Evolutionary conservation across 768 basidiomycete genomes (phyloP).

Genomic region (Lactifluus hygrophoroides): DNA sequence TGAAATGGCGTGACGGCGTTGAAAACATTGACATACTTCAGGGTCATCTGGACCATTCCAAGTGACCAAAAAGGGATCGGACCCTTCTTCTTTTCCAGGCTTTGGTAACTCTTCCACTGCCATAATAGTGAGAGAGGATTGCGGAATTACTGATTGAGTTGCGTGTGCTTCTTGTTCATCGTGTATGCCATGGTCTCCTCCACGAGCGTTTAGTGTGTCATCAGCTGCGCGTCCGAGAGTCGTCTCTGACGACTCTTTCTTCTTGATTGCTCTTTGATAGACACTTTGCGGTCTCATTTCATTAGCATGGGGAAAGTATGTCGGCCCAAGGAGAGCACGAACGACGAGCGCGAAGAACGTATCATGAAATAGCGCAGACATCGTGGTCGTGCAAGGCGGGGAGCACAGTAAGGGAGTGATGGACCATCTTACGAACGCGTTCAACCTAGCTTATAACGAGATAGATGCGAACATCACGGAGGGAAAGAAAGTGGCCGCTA

Average conservation of each 20-base stretch:
- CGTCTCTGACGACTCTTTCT: neutral
- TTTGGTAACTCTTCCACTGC: neutral
- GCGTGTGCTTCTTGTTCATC: neutral
- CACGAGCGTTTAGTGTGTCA: neutral
- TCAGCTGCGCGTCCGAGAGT: neutral
- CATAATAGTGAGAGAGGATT: neutral
- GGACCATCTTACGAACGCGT: too few relatives aligned
- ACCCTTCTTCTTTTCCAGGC: neutral
- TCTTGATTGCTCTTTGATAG: conserved; percentile 2
- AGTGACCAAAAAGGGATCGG: conserved; percentile 22
- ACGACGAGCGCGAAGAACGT: conserved; percentile 26
- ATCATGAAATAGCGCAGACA: conserved; percentile 25
- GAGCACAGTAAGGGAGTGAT: neutral
- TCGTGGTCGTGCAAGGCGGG: neutral
- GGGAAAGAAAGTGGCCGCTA: neutral
- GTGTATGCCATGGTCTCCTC: neutral
- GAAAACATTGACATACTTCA: conserved; percentile 7
- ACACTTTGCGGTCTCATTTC: conserved; percentile 13
- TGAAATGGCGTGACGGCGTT: neutral
- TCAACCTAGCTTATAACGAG: neutral
- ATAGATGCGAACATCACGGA: neutral
- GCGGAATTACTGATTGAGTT: neutral
- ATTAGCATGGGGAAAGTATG: conserved; percentile 20
- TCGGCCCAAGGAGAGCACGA: conserved; percentile 23
- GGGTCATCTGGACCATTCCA: conserved; percentile 23